Evolutionary conservation across 164 flowering plant genomes (phyloP).

Genomic region (Tetracentron sinense): DNA sequence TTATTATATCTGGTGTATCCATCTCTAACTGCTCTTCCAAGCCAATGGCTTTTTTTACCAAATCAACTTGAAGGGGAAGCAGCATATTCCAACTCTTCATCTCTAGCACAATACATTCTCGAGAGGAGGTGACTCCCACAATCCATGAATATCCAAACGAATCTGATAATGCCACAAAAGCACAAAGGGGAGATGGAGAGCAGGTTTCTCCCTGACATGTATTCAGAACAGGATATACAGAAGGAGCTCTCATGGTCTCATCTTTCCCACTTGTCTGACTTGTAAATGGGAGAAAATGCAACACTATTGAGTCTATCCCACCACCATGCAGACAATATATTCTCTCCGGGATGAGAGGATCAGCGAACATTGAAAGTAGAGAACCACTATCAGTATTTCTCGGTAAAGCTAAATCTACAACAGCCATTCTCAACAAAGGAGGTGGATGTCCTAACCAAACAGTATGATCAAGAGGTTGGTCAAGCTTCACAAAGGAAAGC

Average conservation of each 20-base stretch:
- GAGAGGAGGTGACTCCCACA: slow-evolving; percentile 52
- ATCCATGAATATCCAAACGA: slow-evolving; percentile 90
- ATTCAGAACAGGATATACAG: slow-evolving; percentile 72
- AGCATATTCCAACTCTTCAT: slow-evolving; percentile 64
- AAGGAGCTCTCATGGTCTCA: slow-evolving; percentile 52
- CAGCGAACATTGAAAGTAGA: slow-evolving; percentile 45
- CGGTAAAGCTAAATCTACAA: slow-evolving; percentile 87
- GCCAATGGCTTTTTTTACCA: slow-evolving; percentile 21
- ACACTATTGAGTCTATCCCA: slow-evolving; percentile 74
- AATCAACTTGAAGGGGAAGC: slow-evolving; percentile 45
- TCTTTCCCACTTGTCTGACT: slow-evolving; percentile 60
- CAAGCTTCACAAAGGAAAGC: slow-evolving; percentile 34
- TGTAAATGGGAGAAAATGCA: slow-evolving; percentile 94
- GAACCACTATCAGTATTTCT: slow-evolving; percentile 26
- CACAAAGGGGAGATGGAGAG: slow-evolving; percentile 48
- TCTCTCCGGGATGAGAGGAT: slow-evolving; percentile 78
- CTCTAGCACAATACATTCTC: slow-evolving; percentile 72
- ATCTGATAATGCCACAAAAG: slow-evolving; percentile 70
- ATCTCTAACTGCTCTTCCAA: slow-evolving; percentile 30
- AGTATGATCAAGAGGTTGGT: slow-evolving; percentile 45
- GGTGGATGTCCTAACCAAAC: slow-evolving; percentile 87
- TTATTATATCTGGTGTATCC: slow-evolving; percentile 57
- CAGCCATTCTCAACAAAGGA: slow-evolving; percentile 73
- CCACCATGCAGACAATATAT: slow-evolving; percentile 71
- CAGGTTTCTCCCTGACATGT: slow-evolving; percentile 49